phyloP scores from a whole-genome alignment of 2,329 filamentous ascomycete genomes.

The Penicillium verrucosum region DNA sequence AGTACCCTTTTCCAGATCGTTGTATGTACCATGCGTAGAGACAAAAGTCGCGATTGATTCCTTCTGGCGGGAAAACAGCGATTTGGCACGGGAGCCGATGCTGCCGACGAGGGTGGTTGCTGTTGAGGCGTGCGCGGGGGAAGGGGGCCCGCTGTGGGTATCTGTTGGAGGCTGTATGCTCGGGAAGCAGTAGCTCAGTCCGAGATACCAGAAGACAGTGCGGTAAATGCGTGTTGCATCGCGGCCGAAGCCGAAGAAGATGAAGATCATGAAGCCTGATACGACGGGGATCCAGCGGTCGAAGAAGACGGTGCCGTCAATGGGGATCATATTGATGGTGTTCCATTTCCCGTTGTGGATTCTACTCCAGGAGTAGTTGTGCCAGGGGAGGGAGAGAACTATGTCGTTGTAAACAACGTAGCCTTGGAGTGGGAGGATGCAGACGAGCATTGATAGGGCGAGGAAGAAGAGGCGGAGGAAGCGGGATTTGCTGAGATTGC shows the following conservation, averaged over 20 bases:
- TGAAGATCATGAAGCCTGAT: slow-evolving; percentile 55
- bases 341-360: slow-evolving; percentile 53
- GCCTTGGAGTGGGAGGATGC: slow-evolving; percentile 53
- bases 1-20: slow-evolving; percentile 25
- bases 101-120: slow-evolving; percentile 22
- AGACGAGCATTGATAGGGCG: slow-evolving; percentile 54
- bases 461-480: slow-evolving; percentile 55
- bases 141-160: slow-evolving; percentile 5
- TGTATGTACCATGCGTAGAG: background rate
- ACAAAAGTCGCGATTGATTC: background rate
- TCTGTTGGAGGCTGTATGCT: slow-evolving; percentile 20
- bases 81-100: slow-evolving; percentile 27
- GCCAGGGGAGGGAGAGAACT: slow-evolving; percentile 31
- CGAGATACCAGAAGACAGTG: slow-evolving; percentile 42
- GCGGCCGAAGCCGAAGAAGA: slow-evolving; percentile 63
- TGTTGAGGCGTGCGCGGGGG: slow-evolving; percentile 2
- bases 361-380: slow-evolving; percentile 52
- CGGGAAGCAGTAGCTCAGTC: slow-evolving; percentile 38
- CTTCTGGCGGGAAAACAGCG: slow-evolving; percentile 25
- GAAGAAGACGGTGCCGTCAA: slow-evolving; percentile 45
- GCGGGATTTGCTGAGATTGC: slow-evolving; percentile 55
- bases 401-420: slow-evolving; percentile 51
- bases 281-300: slow-evolving; percentile 59
- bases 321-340: slow-evolving; percentile 48
- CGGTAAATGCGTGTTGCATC: slow-evolving; percentile 59